phyloP scores from a whole-genome alignment of 345 rosid genomes.

The Dimocarpus longan region DNA sequence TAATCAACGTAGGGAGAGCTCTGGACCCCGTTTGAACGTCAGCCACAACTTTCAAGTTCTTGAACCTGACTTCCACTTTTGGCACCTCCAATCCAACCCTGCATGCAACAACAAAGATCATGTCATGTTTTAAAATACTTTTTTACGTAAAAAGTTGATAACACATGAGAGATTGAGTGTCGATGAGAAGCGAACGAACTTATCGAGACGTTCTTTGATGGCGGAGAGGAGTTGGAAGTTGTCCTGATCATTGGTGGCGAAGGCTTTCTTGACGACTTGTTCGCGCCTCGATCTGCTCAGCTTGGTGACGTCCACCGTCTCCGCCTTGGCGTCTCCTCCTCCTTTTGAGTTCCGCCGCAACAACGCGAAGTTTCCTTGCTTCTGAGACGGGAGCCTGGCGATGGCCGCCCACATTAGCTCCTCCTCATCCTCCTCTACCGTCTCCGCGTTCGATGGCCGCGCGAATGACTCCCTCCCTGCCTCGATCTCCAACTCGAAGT shows the following conservation, averaged over 20 bases:
- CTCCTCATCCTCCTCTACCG: conserved; percentile 66
- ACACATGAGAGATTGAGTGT: no score
- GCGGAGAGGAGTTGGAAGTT: conserved; percentile 66
- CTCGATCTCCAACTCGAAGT: conserved; percentile 70
- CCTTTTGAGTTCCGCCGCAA: conserved; percentile 28
- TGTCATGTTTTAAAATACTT: no score
- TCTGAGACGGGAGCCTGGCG: conserved; percentile 65
- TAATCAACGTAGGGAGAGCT: conserved; percentile 86
- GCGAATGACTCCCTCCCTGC: conserved; percentile 49
- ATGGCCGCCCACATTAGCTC: conserved; percentile 82
- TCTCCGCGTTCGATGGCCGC: conserved; percentile 70
- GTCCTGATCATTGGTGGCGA: conserved; percentile 86
- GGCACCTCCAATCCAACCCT: conserved; percentile 82
- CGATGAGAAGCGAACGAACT: conserved; percentile 19
- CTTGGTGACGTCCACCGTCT: conserved; percentile 70
- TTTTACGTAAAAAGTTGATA: no score
- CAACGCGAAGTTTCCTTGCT: conserved; percentile 48
- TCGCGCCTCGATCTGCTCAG: conserved; percentile 64
- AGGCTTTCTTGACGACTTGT: conserved; percentile 69
- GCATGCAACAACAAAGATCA: not conserved
- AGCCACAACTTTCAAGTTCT: conserved; percentile 62
- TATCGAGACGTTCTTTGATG: conserved; percentile 75
- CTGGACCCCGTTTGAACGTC: conserved; percentile 67
- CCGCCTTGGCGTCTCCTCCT: conserved; percentile 27
- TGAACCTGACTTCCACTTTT: conserved; percentile 74